phyloP scores from a whole-genome alignment of 129 eudicot genomes.

The Logfia minima region DNA sequence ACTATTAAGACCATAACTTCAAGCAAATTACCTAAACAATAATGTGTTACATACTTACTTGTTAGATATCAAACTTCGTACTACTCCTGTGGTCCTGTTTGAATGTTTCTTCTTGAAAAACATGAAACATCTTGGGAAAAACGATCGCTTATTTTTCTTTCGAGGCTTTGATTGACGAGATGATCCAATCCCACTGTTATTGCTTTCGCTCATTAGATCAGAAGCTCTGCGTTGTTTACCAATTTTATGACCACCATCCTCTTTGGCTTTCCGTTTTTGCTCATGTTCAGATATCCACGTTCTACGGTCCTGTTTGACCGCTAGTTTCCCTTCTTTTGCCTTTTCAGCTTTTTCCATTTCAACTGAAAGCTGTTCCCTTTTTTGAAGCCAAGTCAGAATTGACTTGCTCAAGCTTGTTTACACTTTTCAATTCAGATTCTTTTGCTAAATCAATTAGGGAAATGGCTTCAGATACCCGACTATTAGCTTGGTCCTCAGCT shows the following conservation, averaged over 20 bases:
- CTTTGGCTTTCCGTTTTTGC: slow-evolving; percentile 50
- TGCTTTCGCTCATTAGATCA: slow-evolving; percentile 30
- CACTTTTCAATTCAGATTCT: slow-evolving; percentile 52
- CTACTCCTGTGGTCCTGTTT: slow-evolving; percentile 39
- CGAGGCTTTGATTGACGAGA: slow-evolving; percentile 39
- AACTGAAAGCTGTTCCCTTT: slow-evolving; percentile 47
- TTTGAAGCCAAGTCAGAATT: slow-evolving; percentile 41
- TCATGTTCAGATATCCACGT: slow-evolving; percentile 70
- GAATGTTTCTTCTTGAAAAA: slow-evolving; percentile 58
- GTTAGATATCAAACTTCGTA: too few relatives aligned
- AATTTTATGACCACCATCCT: slow-evolving; percentile 16
- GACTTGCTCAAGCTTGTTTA: slow-evolving; percentile 56
- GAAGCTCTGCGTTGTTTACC: slow-evolving; percentile 12
- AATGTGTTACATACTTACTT: slow-evolving; percentile 19
- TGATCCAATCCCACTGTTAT: slow-evolving; percentile 42
- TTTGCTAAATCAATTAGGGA: slow-evolving; percentile 61
- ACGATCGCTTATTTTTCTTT: slow-evolving; percentile 57
- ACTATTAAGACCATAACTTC: background rate
- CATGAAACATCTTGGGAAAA: slow-evolving; percentile 63
- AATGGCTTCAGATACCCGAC: slow-evolving; percentile 52
- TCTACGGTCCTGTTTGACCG: slow-evolving; percentile 62
- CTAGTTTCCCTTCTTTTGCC: slow-evolving; percentile 70
- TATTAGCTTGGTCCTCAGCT: slow-evolving; percentile 73
- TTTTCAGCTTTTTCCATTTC: slow-evolving; percentile 63
- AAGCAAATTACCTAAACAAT: slow-evolving; percentile 1